Evolutionary conservation across 768 basidiomycete species (phyloP), one percentile per base, ranked within the genome.

Genomic region (Termitomyces bulborhizus): DNA sequence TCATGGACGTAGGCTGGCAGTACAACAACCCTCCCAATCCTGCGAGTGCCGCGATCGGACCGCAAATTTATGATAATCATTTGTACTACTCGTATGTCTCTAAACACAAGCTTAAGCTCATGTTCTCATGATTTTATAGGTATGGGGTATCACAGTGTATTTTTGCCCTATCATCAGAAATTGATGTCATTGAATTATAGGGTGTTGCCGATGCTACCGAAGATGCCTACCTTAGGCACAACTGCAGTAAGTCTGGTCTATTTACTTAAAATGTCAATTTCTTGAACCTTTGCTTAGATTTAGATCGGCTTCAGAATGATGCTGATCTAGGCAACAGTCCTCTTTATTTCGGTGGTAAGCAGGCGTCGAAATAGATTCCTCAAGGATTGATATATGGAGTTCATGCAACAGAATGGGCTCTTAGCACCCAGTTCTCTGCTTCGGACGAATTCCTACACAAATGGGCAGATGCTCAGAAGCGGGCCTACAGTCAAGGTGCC

Each of bases 1-100:
- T 90, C 65, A 90, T 90, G 88, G 88, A 92, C 60, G 63, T 87
- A 46, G 82, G 80, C 56, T 92, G 90, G 90, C 90, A 92, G 63
- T 68, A 74, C 65, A 76, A 85, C 62, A 76, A 81, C 67, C 86
- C 82, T 16, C 12, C 86, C 5, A 92, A 92, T 63, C 90, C 90
- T 13, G 82, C 84, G 6, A 73, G 82, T 48, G 88, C 84, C 26
- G 76, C 77, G 4, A 76, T 78, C 42, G 90, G 90, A 1, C 85
- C 88, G 12, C 85, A 87, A 61, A 72, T 70, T 26, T 92, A 91
- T 60, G 90, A 92, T 61, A 86, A 89, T 52, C 90, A 91, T 68
- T 64, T 92, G 15, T 92, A 90, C 65, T 90, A 88, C 63, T 80
- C 73, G 82, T 86, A 62, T 64, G 84, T 68, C 4, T 31, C 36